Base-by-base conservation (phyloP, 78 protist genomes). In the Dictyostelium brefeldianum region DNA sequence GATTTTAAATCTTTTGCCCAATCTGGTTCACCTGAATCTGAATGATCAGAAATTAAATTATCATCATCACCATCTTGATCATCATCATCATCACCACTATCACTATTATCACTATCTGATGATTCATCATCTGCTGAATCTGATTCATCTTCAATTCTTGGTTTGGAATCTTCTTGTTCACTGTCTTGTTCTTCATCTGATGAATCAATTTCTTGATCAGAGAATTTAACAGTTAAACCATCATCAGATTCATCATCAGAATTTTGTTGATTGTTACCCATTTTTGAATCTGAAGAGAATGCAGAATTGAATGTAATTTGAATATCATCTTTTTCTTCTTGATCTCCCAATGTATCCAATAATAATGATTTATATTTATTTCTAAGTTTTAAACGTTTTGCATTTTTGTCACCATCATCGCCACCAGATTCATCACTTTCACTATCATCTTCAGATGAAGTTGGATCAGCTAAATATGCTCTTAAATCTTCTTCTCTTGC, bases 241-340 rank as follows among this genome's bases (percentile, higher is more conserved):
- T 73, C 91, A 27, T 83, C 82, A 27, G 25, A 25, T 12, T 70
- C 80, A 51, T 18, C 22, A n/a, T 85, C 92, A 75, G 43, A 75
- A 4, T 43, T 12, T 25, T 27, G 47, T 41, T 15, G n/a, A 18
- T 27, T 43, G 31, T 43, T 43, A n/a, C 25, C 15, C 27, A 25
- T 12, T 62, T 62, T 62, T 22, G 27, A n/a, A 18, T 54, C 50
- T 2, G 48, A 54, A 5, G 83, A 78, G 15, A 94, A 73, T n/a
- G 82, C 96, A 29, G 96, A 62, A 8, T 41, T 80, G 36, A 94
- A 94, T 15, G 96, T 94, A 62, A 94, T 74, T 59, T 84, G 62
- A 70, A 94, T 67, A 43, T 85, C 96, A 77, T 87, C 84, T 20
- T 81, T 43, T 57, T 81, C 46, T 15, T 83, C 78, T 20, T 81